Evolutionary conservation across 148 eudicot genomes (phyloP).

Genomic region (Rhododendron molle): DNA sequence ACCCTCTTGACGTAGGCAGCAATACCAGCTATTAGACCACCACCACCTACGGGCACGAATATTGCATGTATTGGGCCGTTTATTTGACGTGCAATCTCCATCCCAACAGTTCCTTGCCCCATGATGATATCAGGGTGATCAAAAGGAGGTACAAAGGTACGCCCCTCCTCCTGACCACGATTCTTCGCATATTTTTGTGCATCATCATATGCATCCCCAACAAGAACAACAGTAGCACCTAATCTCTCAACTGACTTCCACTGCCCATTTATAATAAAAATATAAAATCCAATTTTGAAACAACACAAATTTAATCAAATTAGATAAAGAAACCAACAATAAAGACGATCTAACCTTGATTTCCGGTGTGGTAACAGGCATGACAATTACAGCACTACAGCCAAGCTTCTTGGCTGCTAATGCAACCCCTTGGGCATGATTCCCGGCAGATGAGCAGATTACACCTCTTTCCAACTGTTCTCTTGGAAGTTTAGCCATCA

Average conservation of each 20-base stretch:
- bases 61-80: slow-evolving; percentile 72
- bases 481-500: slow-evolving; percentile 87
- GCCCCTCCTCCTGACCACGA: slow-evolving; percentile 63
- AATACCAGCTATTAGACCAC: slow-evolving; percentile 95
- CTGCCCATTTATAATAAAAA: slow-evolving; percentile 28
- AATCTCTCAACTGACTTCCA: slow-evolving; percentile 90
- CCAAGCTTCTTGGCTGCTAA: slow-evolving; percentile 71
- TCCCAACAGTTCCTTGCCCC: slow-evolving; percentile 95
- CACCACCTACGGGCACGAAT: slow-evolving; percentile 97
- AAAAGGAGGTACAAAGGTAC: slow-evolving; percentile 94
- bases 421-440: slow-evolving; percentile 99
- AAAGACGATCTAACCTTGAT: slow-evolving; percentile 58
- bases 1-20: slow-evolving; percentile 94
- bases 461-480: slow-evolving; percentile 79
- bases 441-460: slow-evolving; percentile 96
- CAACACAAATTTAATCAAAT: not conserved
- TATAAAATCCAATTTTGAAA: not conserved
- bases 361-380: slow-evolving; percentile 98
- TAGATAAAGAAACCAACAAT: not conserved
- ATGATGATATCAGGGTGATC: slow-evolving; percentile 89
- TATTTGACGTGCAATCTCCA: slow-evolving; percentile 86
- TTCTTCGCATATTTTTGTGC: slow-evolving; percentile 84
- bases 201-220: slow-evolving; percentile 95
- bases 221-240: slow-evolving; percentile 90
- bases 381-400: slow-evolving; percentile 87